Base-by-base conservation (phyloP, 2,329 filamentous ascomycete species). In the Tetracladium maxilliforme region DNA sequence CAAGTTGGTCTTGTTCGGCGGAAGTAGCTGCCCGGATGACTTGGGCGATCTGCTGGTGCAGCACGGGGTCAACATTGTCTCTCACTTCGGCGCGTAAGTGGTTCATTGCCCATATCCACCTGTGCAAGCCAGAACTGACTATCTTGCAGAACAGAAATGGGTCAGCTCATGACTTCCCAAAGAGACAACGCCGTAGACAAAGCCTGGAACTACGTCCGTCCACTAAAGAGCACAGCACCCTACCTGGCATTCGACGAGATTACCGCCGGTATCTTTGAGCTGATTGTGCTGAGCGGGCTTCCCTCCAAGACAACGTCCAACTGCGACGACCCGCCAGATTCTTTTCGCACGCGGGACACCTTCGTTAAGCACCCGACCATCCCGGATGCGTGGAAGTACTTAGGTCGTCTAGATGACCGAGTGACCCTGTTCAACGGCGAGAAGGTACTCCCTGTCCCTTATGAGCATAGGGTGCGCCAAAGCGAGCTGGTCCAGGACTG, bases 101-200 rank as follows among this genome's bases (percentile, higher is more conserved):
- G 44, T 11, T 41, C 42, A 11, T n/a, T n/a, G n/a, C n/a, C n/a
- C n/a, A n/a, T n/a, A n/a, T n/a, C n/a, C n/a, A n/a, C n/a, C n/a
- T n/a, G n/a, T n/a, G n/a, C n/a, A n/a, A n/a, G n/a, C n/a, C n/a
- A n/a, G n/a, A n/a, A n/a, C n/a, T n/a, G n/a, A n/a, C n/a, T n/a
- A n/a, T n/a, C n/a, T n/a, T n/a, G n/a, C n/a, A n/a, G n/a, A 4
- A 75, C 70, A 0, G 70, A 77, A 39, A 66, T 61, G 2, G 68
- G 69, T 6, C 61, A 69, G 36, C 42, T 75, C 10, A 71, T 72
- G 64, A 72, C 64, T 2, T 70, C 67, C 0, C 59, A 63, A 33
- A 51, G 70, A 7, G 51, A 57, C 0, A 36, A 37, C 4, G 39
- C 42, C 3, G 56, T 47, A 2, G 70, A 75, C 40, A 58, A 57